Percentiles rank a stretch among this genome's conserved stretches.
phyloP scores from a whole-genome alignment of 2,329 filamentous ascomycete species.

The Cytospora leucostoma region DNA sequence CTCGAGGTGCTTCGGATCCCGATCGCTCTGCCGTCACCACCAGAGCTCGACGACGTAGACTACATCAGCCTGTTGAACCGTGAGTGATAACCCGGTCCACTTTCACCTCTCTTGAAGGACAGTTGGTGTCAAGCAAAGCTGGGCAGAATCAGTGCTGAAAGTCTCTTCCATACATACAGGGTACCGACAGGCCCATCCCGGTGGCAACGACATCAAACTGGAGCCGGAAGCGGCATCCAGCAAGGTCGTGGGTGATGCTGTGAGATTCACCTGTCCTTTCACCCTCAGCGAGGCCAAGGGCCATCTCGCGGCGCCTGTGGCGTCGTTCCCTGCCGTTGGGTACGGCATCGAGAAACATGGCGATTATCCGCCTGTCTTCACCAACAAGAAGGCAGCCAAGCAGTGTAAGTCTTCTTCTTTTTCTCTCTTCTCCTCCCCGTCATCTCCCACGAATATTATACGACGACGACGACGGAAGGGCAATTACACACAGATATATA shows the following conservation, averaged over 20 bases:
- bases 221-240: conserved; percentile 26
- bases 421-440: not conserved
- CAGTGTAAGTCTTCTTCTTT: conserved; percentile 35
- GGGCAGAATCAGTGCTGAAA: not conserved
- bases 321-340: conserved; percentile 9
- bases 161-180: not conserved
- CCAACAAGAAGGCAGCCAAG: conserved; percentile 55
- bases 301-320: not conserved
- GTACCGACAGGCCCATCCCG: not conserved
- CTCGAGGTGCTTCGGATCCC: conserved; percentile 43
- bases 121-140: not conserved
- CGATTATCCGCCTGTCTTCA: conserved; percentile 40
- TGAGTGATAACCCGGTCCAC: conserved; percentile 31
- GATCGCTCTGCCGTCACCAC: conserved; percentile 29
- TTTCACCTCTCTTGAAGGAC: not conserved
- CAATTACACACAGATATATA: too few relatives aligned
- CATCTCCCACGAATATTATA: not conserved
- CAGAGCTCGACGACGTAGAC: conserved; percentile 37
- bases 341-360: conserved; percentile 18
- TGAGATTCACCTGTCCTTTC: conserved; percentile 34
- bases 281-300: conserved; percentile 31
- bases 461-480: too few relatives aligned
- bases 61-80: conserved; percentile 44
- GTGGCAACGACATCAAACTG: conserved; percentile 29
- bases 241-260: conserved; percentile 19